A percentile compares a stretch with the other conserved stretches of the same genome.
phyloP scores from a whole-genome alignment of 2,329 filamentous ascomycete species.

The Aspergillus felis region DNA sequence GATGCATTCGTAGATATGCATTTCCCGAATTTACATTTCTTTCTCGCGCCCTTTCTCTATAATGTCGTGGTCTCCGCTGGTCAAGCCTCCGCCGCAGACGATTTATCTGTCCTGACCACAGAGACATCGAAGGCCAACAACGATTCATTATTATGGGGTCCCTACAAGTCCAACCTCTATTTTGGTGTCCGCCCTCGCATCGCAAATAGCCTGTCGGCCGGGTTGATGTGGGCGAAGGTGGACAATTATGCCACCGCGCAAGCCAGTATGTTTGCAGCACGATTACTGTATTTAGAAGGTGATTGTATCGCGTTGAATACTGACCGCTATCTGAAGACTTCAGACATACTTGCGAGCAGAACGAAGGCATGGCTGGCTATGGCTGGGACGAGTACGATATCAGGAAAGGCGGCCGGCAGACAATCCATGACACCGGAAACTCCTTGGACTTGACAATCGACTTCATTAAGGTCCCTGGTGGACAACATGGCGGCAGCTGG shows the following conservation, averaged over 20 bases:
- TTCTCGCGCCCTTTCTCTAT: conserved; percentile 26
- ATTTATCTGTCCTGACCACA: conserved; percentile 34
- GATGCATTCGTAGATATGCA: conserved; percentile 24
- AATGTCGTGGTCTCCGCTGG: conserved; percentile 26
- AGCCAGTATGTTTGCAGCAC: conserved; percentile 56
- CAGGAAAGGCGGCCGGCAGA: conserved; percentile 78
- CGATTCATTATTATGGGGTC: conserved; percentile 89
- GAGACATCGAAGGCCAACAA: conserved; percentile 56
- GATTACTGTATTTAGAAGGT: not conserved
- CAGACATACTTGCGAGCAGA: conserved; percentile 92
- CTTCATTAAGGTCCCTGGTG: conserved; percentile 89
- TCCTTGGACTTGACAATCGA: conserved; percentile 85
- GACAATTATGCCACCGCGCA: conserved; percentile 74
- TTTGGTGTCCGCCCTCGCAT: conserved; percentile 83
- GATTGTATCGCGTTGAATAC: not conserved
- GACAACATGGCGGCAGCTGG: conserved; percentile 84
- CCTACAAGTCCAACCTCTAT: conserved; percentile 90
- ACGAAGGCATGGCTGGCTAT: conserved; percentile 90
- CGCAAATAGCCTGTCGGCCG: conserved; percentile 75
- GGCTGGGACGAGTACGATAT: conserved; percentile 98
- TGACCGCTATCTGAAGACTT: conserved; percentile 57
- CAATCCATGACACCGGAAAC: conserved; percentile 86
- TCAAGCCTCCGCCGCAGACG: conserved; percentile 21
- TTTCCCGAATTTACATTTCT: conserved; percentile 22
- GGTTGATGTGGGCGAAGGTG: conserved; percentile 83